Evolutionary conservation across 176 grass and related monocot species (phyloP).

Genomic region (Aegilops bicornis): DNA sequence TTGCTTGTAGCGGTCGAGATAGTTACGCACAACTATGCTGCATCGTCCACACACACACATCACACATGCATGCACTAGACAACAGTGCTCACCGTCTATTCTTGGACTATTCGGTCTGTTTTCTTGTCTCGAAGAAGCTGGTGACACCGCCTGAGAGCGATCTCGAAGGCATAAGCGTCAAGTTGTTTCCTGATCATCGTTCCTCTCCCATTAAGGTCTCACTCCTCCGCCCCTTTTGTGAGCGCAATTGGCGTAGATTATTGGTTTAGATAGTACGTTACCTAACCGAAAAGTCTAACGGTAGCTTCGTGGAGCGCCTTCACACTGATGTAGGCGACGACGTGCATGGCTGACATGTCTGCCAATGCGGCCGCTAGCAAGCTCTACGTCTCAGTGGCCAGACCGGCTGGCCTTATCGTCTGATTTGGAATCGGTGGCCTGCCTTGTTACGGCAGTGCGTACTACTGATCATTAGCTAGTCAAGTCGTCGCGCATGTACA

Average conservation of each 20-base stretch:
- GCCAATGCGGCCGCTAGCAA: background rate
- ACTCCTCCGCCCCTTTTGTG: background rate
- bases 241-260: background rate
- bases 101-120: background rate
- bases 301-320: background rate
- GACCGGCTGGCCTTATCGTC: slow-evolving; percentile 24
- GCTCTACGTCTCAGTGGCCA: background rate
- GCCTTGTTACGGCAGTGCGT: slow-evolving; percentile 36
- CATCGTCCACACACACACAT: background rate
- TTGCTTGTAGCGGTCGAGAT: background rate
- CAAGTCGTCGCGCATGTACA: background rate
- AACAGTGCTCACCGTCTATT: too few relatives aligned
- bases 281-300: background rate
- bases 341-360: slow-evolving; percentile 22
- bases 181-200: background rate
- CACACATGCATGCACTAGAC: background rate
- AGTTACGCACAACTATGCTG: background rate
- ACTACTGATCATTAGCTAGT: background rate
- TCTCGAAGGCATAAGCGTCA: background rate
- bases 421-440: background rate
- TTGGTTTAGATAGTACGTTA: background rate
- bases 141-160: background rate
- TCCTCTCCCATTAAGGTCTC: background rate
- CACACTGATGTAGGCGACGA: slow-evolving; percentile 9
- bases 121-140: background rate